phyloP scores from a whole-genome alignment of 495 filamentous ascomycete genomes.

The Hypoxylon lienhwacheense region DNA sequence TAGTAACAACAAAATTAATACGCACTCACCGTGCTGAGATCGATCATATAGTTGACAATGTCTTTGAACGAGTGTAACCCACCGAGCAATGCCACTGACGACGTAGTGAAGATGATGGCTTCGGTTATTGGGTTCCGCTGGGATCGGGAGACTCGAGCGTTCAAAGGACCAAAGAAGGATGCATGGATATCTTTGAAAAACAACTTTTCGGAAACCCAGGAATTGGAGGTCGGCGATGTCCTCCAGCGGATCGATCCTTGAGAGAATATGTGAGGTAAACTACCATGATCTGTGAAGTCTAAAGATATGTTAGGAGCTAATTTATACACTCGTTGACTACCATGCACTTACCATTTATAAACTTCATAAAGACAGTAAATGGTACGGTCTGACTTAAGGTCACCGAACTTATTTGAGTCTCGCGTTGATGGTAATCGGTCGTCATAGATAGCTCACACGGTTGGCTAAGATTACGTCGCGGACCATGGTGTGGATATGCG shows the following conservation, averaged over 20 bases:
- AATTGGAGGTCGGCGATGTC: not conserved
- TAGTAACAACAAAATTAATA: not conserved
- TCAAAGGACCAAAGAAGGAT: slow-evolving; percentile 8
- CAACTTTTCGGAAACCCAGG: not conserved
- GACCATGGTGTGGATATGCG: not conserved
- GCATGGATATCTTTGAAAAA: slow-evolving; percentile 1
- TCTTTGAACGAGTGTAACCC: slow-evolving; percentile 3
- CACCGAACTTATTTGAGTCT: not conserved
- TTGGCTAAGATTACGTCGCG: not conserved
- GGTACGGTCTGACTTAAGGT: not conserved
- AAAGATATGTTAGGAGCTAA: not conserved
- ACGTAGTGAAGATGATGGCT: slow-evolving; percentile 22
- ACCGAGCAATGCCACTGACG: slow-evolving; percentile 4
- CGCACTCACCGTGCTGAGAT: slow-evolving; percentile 12
- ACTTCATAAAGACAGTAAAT: slow-evolving; percentile 11
- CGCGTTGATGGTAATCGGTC: not conserved
- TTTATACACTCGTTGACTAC: not conserved
- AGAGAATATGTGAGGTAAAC: slow-evolving; percentile 12
- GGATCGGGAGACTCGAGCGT: not conserved
- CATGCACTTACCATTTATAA: slow-evolving; percentile 15
- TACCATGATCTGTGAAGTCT: slow-evolving; percentile 14
- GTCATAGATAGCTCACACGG: not conserved
- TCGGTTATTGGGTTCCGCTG: not conserved
- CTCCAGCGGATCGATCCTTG: not conserved
- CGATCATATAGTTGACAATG: slow-evolving; percentile 10